phyloP scores from a whole-genome alignment of 306 rosid species.

The Begonia peltatifolia region DNA sequence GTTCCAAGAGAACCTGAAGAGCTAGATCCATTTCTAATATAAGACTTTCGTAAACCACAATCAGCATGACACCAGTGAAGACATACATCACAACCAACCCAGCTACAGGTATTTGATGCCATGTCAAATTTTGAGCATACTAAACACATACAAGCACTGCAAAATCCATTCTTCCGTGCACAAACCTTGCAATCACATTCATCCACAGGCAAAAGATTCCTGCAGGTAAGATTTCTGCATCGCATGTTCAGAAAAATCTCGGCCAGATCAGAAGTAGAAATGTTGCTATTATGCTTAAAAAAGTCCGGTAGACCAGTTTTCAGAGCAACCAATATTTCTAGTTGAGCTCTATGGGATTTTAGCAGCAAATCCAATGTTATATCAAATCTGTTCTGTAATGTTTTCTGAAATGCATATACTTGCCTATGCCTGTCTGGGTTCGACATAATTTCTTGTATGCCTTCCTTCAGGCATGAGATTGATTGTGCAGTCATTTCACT shows the following conservation, averaged over 20 bases:
- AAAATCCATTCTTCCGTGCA: slow-evolving; percentile 76
- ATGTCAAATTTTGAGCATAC: slow-evolving; percentile 86
- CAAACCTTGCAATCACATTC: slow-evolving; percentile 98
- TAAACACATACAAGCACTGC: slow-evolving; percentile 94
- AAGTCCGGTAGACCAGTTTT: slow-evolving; percentile 59
- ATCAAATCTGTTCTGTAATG: slow-evolving; percentile 64
- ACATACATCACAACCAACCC: slow-evolving; percentile 99
- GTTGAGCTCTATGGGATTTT: slow-evolving; percentile 59
- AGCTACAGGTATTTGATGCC: slow-evolving; percentile 85
- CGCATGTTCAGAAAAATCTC: slow-evolving; percentile 65
- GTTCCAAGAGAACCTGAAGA: slow-evolving; percentile 46
- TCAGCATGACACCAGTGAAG: slow-evolving; percentile 97
- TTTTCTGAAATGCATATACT: slow-evolving; percentile 42
- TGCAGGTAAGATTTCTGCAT: slow-evolving; percentile 66
- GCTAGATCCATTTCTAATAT: slow-evolving; percentile 76
- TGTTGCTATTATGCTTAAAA: slow-evolving; percentile 34
- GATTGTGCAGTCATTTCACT: slow-evolving; percentile 58
- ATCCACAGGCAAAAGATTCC: slow-evolving; percentile 69
- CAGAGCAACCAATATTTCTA: slow-evolving; percentile 81
- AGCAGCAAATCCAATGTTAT: slow-evolving; percentile 47
- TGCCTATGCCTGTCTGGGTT: slow-evolving; percentile 55
- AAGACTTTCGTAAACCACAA: slow-evolving; percentile 76
- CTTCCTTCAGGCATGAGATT: slow-evolving; percentile 42
- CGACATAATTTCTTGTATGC: slow-evolving; percentile 47
- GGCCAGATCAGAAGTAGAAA: slow-evolving; percentile 55